These are phyloP conservation scores for Physcomitrium patens DNA, from an alignment of 225 moss, liverwort and hornwort genomes.

Conservation along the genomic window DNA sequence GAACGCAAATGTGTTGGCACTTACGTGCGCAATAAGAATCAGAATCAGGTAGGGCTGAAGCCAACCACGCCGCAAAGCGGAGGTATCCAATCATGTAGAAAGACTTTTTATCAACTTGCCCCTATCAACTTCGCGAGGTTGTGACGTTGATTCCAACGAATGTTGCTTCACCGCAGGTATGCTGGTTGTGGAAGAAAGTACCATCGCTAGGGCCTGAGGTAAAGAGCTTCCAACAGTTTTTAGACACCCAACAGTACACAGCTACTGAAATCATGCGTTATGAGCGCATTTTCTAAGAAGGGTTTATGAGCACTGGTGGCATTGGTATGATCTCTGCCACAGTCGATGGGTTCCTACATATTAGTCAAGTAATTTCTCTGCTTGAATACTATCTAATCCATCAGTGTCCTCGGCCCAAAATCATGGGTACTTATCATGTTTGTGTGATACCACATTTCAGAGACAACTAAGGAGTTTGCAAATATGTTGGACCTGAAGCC, in stretches of 20 bases:
- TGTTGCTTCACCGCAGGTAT: slow-evolving; percentile 49
- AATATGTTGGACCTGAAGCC: slow-evolving; percentile 59
- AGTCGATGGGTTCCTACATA: too few relatives aligned
- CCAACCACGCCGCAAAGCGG: background rate
- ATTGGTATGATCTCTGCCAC: slow-evolving; percentile 46
- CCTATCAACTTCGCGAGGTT: background rate
- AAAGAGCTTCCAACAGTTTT: slow-evolving; percentile 76
- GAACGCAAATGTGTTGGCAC: slow-evolving; percentile 85
- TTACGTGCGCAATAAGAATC: slow-evolving; percentile 96
- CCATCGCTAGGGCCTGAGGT: slow-evolving; percentile 58
- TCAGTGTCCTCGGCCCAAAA: background rate
- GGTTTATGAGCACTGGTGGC: slow-evolving; percentile 96
- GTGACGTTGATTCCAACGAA: background rate
- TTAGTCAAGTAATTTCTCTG: too few relatives aligned
- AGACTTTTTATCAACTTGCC: background rate
- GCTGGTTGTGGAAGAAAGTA: slow-evolving; percentile 91
- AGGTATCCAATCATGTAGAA: background rate
- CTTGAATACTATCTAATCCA: background rate
- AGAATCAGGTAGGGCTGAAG: slow-evolving; percentile 71
- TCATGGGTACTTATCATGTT: slow-evolving; percentile 6
- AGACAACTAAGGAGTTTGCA: slow-evolving; percentile 92
- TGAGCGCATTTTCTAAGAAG: slow-evolving; percentile 94
- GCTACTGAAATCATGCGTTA: slow-evolving; percentile 86
- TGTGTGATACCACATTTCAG: slow-evolving; percentile 43
- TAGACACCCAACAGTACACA: slow-evolving; percentile 92